A percentile compares a stretch with the other conserved stretches of the same genome.
phyloP scores from a whole-genome alignment of 2,329 filamentous ascomycete species.

The Penicillium sp. region DNA sequence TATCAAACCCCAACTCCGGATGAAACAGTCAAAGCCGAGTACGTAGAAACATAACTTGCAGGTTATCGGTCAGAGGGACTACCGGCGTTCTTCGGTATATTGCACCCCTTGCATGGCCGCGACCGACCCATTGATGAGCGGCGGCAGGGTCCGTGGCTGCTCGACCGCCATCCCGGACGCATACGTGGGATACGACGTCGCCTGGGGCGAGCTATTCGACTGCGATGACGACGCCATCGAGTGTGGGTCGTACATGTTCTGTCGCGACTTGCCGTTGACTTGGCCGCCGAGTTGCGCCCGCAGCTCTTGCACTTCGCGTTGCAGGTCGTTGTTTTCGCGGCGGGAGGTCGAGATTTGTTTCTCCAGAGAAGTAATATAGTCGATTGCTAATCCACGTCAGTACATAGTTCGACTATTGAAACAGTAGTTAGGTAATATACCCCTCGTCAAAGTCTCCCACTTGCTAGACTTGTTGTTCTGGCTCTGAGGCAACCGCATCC shows the following conservation, averaged over 20 bases:
- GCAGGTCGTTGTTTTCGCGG: slow-evolving; percentile 37
- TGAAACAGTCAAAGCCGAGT: slow-evolving; percentile 2
- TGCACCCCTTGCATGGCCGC: slow-evolving; percentile 50
- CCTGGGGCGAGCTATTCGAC: slow-evolving; percentile 31
- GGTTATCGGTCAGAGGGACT: slow-evolving; percentile 7
- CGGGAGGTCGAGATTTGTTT: slow-evolving; percentile 34
- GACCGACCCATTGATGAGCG: slow-evolving; percentile 42
- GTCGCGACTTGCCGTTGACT: slow-evolving; percentile 28
- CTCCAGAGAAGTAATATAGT: slow-evolving; percentile 46
- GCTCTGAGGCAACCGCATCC: slow-evolving; percentile 41
- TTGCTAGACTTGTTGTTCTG: slow-evolving; percentile 52
- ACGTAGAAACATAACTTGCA: slow-evolving; percentile 2
- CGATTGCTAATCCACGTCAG: no score
- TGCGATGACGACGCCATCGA: slow-evolving; percentile 28
- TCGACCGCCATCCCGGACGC: slow-evolving; percentile 33
- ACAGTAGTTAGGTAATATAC: slow-evolving; percentile 22
- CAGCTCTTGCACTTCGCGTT: slow-evolving; percentile 34
- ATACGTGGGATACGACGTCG: slow-evolving; percentile 28
- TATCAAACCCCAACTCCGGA: slow-evolving; percentile 13
- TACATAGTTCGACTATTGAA: background rate
- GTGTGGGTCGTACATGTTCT: slow-evolving; percentile 34
- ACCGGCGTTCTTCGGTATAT: slow-evolving; percentile 47
- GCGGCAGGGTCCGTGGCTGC: slow-evolving; percentile 44
- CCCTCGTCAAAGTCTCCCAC: slow-evolving; percentile 49
- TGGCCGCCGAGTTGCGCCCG: slow-evolving; percentile 36